Base-by-base conservation (phyloP, 2,329 filamentous ascomycete species). In the Ophiostoma populinum region DNA sequence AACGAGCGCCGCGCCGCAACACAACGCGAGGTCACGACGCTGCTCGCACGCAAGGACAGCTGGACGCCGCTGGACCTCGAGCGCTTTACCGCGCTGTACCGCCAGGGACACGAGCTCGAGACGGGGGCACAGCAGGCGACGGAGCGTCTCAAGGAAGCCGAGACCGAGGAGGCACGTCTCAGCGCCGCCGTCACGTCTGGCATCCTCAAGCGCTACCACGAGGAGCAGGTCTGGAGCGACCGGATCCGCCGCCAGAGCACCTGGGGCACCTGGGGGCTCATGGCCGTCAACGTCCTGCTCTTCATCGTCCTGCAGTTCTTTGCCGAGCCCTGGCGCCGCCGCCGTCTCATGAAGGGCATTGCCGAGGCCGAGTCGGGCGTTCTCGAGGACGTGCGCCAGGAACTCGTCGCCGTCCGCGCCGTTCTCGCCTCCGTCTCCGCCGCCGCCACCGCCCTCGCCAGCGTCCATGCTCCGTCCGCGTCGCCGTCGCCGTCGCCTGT, bases 171-270 rank as follows among this genome's bases (percentile, higher is more conserved):
- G 41, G 80, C 93, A 56, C 75, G 80, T 42, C 69, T 85, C 1
- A 70, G 75, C 37, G 70, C 75, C 35, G 70, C 75, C 47, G 61
- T 98, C 36, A 87, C 80, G 51, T 75, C 78, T 42, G 75, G 77
- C 34, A 94, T 95, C 47, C 62, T 94, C 34, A 80, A 80, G 42
- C 73, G 92, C 41, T 98, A 98, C 56, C 90, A 98, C 55, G 90
- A 98, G 58, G 90, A 98, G 61, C 90, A 98, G 60, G 92, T 98
- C 38, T 98, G 90, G 90, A 92, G 82, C 51, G 90, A 98, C 54
- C 87, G 92, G 47, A 98, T 98, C 51, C 69, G 90, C 24, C 68
- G 90, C 44, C 93, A 93, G 65, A 90, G 80, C 53, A 98, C 90
- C 0, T 98, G 90, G 90, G 87, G 92, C 24, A 98, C 90, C 0